These are phyloP conservation scores for Mycena chlorophos DNA, from an alignment of 768 basidiomycete species.

Conservation along the genomic window DNA sequence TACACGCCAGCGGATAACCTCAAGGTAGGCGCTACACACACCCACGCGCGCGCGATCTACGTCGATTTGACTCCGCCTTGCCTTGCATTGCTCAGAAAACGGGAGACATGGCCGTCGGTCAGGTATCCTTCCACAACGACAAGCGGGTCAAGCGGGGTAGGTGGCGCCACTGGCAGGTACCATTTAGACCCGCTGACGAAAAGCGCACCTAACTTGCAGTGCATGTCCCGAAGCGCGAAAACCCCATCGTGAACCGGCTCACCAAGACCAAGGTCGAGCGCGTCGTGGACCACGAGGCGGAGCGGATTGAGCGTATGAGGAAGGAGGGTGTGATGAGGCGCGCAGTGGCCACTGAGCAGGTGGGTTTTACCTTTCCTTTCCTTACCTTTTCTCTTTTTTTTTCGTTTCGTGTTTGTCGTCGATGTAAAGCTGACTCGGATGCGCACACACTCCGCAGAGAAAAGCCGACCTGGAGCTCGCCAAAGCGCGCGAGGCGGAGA, in stretches of 20 bases:
- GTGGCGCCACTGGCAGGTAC: conserved; percentile 11
- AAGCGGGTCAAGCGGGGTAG: conserved; percentile 84
- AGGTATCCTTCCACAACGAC: conserved; percentile 92
- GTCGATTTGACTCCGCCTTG: not conserved
- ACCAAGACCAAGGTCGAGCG: conserved; percentile 90
- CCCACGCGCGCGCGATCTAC: too few species aligned
- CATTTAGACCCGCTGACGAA: not conserved
- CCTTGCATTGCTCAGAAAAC: conserved; percentile 66
- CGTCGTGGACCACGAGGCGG: conserved; percentile 89
- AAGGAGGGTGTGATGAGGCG: conserved; percentile 66
- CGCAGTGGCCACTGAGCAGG: conserved; percentile 66
- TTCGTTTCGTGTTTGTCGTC: too few species aligned
- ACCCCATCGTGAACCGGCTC: conserved; percentile 85
- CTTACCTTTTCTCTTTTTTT: not conserved
- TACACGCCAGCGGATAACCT: conserved; percentile 92
- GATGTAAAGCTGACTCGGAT: too few species aligned
- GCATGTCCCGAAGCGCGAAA: conserved; percentile 78
- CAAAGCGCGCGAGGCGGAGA: conserved; percentile 78
- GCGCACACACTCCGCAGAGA: conserved; percentile 46
- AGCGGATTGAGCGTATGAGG: conserved; percentile 79
- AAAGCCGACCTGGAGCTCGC: conserved; percentile 78
- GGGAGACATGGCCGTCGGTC: conserved; percentile 95
- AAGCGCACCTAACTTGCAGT: conserved; percentile 43
- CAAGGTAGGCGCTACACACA: conserved; percentile 54
- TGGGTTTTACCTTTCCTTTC: conserved; percentile 27